Base-by-base conservation (phyloP, 2,329 filamentous ascomycete species). In the Geosmithia morbida region DNA sequence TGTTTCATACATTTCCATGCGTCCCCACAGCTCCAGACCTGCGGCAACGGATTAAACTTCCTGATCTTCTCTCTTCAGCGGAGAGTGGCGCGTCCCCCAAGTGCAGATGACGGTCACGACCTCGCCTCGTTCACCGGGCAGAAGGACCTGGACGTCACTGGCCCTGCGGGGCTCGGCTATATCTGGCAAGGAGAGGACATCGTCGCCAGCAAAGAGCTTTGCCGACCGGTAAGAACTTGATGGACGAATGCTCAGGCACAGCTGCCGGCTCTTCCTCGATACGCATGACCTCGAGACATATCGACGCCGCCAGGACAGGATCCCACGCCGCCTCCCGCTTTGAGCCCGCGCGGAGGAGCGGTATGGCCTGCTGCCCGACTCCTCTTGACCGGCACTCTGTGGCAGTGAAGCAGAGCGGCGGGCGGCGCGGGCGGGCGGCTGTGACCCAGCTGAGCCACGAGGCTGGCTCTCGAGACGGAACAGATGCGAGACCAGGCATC, bases 291-390 rank as follows among this genome's bases (percentile, higher is more conserved):
- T 48, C 47, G 16, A 16, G 14, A n/a, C 30, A 43, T 17, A 48
- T 18, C 8, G 30, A 39, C 37, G 43, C 47, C 20, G 47, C 47
- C 22, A 48, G n/a, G 2, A 8, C n/a, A 2, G 37, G 10, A 42
- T 48, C 47, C 47, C 47, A 48, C 7, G 46, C 10, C 20, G 43
- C 47, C 20, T 48, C 47, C 18, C 37, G 41, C 22, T 29, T 39
- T 2, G 18, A 18, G 7, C 14, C 22, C 5, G 39, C n/a, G 1
- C 14, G 17, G 26, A 48, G 20, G 13, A 48, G 26, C 7, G 1
- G 2, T 6, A 46, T 40, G 17, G 43, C 43, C 22, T 46, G 37
- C 17, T 5, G 2, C 10, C 47, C 17, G 41, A 48, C 41, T 2
- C n/a, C 13, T 22, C 30, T 19, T 11, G 18, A 17, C 1, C 47